These are phyloP conservation scores for Acanthochlamys bracteata DNA, from an alignment of 106 monocot genomes.

Conservation along the genomic window DNA sequence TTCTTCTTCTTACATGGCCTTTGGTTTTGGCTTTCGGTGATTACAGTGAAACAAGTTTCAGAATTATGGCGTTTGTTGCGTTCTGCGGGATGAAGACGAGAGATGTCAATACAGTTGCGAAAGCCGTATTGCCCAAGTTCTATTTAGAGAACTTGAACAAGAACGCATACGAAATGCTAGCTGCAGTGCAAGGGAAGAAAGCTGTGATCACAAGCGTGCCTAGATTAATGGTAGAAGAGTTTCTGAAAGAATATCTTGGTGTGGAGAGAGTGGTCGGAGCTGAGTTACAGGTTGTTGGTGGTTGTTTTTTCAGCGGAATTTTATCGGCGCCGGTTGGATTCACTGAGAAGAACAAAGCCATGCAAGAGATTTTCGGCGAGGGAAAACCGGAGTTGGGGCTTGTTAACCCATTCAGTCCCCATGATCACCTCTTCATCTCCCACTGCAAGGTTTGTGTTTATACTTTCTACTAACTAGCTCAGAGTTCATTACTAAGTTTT, in stretches of 20 bases:
- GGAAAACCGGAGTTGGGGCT: conserved; percentile 43
- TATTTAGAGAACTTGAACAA: conserved; percentile 51
- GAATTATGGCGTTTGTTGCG: conserved; percentile 57
- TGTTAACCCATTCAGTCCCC: conserved; percentile 18
- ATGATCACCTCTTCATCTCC: conserved; percentile 30
- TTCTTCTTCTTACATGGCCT: conserved; percentile 49
- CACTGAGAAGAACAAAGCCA: conserved; percentile 10
- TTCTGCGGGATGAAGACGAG: conserved; percentile 51
- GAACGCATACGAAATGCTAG: conserved; percentile 30
- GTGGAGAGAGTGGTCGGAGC: conserved; percentile 35
- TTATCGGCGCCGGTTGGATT: conserved; percentile 4
- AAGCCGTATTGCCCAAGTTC: conserved; percentile 73
- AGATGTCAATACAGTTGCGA: conserved; percentile 40
- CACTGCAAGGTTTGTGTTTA: conserved; percentile 37
- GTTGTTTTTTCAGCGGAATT: conserved; percentile 39
- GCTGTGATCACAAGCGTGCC: conserved; percentile 49
- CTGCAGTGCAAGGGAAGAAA: conserved; percentile 29
- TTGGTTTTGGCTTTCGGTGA: conserved; percentile 30
- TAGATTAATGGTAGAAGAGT: conserved; percentile 63
- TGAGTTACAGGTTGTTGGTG: conserved; percentile 32
- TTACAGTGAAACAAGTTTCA: conserved; percentile 14
- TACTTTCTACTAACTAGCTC: background rate
- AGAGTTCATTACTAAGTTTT: background rate
- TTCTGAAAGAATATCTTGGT: conserved; percentile 55
- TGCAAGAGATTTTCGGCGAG: conserved; percentile 20